Conservation (phyloP, 2,329 filamentous ascomycete genomes). For the Didymella keratinophila region DNA sequence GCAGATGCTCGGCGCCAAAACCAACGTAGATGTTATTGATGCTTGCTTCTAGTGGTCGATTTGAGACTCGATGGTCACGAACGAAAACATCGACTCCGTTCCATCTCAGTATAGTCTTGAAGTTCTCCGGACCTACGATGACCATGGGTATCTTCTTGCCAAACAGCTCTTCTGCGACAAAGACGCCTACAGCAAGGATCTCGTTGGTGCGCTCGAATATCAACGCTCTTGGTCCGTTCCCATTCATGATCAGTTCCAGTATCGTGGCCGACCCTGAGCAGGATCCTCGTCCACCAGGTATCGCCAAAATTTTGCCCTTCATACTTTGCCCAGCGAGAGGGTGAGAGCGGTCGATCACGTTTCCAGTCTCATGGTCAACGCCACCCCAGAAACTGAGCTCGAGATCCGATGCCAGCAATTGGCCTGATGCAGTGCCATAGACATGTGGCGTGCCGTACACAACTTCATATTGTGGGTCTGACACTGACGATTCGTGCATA, state of each 20-base stretch:
- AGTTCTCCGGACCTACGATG: conserved; percentile 24
- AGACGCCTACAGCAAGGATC: conserved; percentile 57
- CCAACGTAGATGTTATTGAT: neutral
- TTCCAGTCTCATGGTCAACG: conserved; percentile 51
- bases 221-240: conserved; percentile 50
- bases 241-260: conserved; percentile 56
- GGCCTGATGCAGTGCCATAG: conserved; percentile 4
- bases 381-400: conserved; percentile 59
- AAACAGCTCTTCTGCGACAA: conserved; percentile 56
- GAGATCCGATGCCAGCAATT: conserved; percentile 12
- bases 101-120: conserved; percentile 29
- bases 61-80: neutral
- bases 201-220: conserved; percentile 54
- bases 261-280: conserved; percentile 57
- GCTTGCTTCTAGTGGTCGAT: neutral
- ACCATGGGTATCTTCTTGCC: conserved; percentile 53
- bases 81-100: neutral
- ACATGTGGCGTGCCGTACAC: conserved; percentile 16
- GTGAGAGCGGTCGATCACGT: conserved; percentile 56
- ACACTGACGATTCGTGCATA: neutral
- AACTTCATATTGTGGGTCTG: neutral
- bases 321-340: conserved; percentile 49
- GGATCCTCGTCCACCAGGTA: conserved; percentile 58
- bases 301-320: conserved; percentile 50
- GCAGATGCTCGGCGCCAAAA: neutral